A percentile compares a stretch with the other conserved stretches of the same genome.
phyloP scores from a whole-genome alignment of 805 yeast genomes.

The Yamadazyma ubonensis region DNA sequence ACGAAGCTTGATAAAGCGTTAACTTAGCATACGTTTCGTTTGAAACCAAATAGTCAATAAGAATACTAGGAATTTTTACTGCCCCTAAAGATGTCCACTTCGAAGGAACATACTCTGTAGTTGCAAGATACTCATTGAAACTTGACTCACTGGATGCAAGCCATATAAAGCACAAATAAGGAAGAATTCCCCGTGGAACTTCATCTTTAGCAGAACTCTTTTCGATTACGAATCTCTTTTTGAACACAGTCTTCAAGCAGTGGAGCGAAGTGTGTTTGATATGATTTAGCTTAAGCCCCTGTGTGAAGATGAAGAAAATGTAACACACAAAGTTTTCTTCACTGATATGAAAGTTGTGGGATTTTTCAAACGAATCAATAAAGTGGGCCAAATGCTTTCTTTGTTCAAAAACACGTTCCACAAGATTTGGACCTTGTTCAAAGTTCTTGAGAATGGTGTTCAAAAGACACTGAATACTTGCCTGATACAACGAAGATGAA shows the following conservation, averaged over 20 bases:
- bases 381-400: conserved; percentile 41
- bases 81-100: conserved; percentile 17
- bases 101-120: conserved; percentile 20
- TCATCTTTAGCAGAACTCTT: conserved; percentile 8
- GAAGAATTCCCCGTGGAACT: conserved; percentile 15
- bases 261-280: conserved; percentile 49
- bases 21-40: conserved; percentile 21
- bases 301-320: conserved; percentile 46
- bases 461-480: conserved; percentile 30
- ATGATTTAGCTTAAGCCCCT: conserved; percentile 60
- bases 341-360: conserved; percentile 38
- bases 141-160: conserved; percentile 25
- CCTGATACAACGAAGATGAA: conserved; percentile 30
- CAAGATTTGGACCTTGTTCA: conserved; percentile 22
- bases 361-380: conserved; percentile 43
- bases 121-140: conserved; percentile 24
- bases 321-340: conserved; percentile 51
- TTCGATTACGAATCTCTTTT: conserved; percentile 40
- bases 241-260: conserved; percentile 44
- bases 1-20: conserved; percentile 30
- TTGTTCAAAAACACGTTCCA: conserved; percentile 28
- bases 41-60: conserved; percentile 26
- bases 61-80: conserved; percentile 25
- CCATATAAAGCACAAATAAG: conserved; percentile 34
- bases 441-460: conserved; percentile 26